phyloP scores from a whole-genome alignment of 805 yeast species.

The Schizosaccharomyces octosporus region DNA sequence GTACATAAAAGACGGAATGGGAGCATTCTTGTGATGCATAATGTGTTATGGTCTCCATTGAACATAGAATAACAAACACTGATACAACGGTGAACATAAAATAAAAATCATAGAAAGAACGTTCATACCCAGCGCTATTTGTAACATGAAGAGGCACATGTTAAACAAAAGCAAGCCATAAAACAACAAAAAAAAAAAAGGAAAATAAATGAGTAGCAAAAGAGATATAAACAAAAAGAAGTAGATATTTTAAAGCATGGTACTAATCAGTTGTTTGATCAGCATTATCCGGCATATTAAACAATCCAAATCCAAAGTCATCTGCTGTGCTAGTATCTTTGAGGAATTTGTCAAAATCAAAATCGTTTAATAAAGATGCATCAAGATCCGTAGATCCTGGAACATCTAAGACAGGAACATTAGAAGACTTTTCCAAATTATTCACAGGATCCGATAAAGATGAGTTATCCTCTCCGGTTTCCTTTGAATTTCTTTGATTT shows the following conservation, averaged over 20 bases:
- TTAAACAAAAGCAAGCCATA: no score
- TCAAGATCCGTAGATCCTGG: background rate
- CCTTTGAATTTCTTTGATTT: no score
- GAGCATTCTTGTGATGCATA: no score
- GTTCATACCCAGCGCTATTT: no score
- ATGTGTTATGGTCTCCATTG: no score
- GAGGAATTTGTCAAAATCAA: background rate
- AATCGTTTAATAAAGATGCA: background rate
- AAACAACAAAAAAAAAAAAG: no score
- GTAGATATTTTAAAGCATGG: background rate
- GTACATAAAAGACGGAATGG: no score
- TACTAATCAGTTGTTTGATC: background rate
- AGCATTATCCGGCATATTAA: background rate
- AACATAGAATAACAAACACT: no score
- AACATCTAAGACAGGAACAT: background rate
- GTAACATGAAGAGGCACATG: no score
- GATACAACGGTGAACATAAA: no score
- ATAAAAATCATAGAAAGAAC: no score
- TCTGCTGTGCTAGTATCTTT: background rate
- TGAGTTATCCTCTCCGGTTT: no score
- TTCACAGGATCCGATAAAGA: background rate
- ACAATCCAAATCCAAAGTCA: background rate
- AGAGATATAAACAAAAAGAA: background rate
- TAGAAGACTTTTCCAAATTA: background rate
- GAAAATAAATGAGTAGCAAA: background rate